Conservation (phyloP, 768 basidiomycete genomes). For the Pleurotus tuber-regium region DNA sequence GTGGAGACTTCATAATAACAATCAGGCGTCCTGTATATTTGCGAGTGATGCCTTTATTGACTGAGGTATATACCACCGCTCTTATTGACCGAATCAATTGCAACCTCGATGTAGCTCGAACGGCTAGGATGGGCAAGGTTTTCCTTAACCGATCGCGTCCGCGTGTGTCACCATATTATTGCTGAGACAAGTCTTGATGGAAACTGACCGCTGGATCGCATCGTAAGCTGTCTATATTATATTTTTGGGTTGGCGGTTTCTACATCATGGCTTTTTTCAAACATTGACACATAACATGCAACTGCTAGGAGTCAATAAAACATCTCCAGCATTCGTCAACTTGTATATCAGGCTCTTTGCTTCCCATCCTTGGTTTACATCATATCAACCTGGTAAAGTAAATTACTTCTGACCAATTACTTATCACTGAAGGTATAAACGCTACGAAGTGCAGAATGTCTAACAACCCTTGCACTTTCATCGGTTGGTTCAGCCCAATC, state of each 20-base stretch:
- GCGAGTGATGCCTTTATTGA: conserved; percentile 40
- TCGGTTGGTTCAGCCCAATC: conserved; percentile 40
- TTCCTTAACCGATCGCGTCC: conserved; percentile 21
- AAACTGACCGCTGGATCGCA: conserved; percentile 30
- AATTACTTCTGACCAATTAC: neutral
- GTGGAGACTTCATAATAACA: neutral
- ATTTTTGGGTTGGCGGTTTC: conserved; percentile 33
- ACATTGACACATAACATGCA: conserved; percentile 30
- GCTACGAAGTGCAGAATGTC: conserved; percentile 30
- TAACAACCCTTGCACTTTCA: conserved; percentile 28
- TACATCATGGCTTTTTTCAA: neutral
- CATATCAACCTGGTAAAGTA: conserved; percentile 46
- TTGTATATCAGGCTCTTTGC: conserved; percentile 44
- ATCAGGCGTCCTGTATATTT: conserved; percentile 38
- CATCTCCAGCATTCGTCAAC: too few species aligned
- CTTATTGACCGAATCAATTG: conserved; percentile 44
- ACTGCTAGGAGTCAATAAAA: conserved; percentile 37
- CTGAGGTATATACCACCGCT: conserved; percentile 38
- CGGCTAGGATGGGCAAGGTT: conserved; percentile 41
- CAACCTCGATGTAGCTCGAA: conserved; percentile 40
- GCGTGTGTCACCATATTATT: neutral
- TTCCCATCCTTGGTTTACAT: conserved; percentile 46
- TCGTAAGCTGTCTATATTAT: conserved; percentile 41
- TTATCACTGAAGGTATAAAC: conserved; percentile 17
- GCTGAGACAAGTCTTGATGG: conserved; percentile 17